Evolutionary conservation across 495 filamentous ascomycete genomes (phyloP), one percentile per base, ranked within the genome.

Genomic region (Aspergillus leporis): DNA sequence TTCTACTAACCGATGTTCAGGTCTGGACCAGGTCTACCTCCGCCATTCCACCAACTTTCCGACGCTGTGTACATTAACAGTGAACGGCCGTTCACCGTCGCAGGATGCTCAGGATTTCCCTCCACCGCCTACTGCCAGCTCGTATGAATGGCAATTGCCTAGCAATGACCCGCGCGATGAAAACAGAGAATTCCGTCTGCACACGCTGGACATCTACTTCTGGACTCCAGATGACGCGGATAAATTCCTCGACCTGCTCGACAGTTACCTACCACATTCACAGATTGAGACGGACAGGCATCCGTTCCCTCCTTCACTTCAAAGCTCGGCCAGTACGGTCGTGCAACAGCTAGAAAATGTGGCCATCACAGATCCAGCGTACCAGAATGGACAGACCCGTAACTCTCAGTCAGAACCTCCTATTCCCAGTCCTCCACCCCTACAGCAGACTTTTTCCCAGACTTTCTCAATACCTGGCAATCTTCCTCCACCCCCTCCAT

Each of bases 131-230:
- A 77, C 56, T 59, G 59, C 74, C n/a, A 62, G 74, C 59, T 69
- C 76, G 40, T 75, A 79, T 41, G 85, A 93, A 69, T 97, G 92
- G 92, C 86, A 87, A 68, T 81, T 96, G 10, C 87, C 90, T 2
- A 85, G 82, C 8, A 85, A 76, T 61, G 89, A 93, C 63, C 83
- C 83, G 10, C 78, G 81, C 21, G 87, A 88, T 66, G 81, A 90
- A 61, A 83, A 80, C 36, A 87, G 85, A 60, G 89, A 89, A 56
- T 87, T 90, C 69, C 87, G 85, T 59, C 76, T 97, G 0, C 88
- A 95, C 66, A 91, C 90, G 2, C 61, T 96, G 55, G 92, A 97
- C 68, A 82, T 96, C 40, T 97, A 97, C 71, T 93, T 96, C 72
- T 96, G 91, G 90, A 90, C 83, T 0, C 75, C 82, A 51, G 82